Conservation (phyloP, 768 basidiomycete genomes). For the Rhodotorula toruloides region DNA sequence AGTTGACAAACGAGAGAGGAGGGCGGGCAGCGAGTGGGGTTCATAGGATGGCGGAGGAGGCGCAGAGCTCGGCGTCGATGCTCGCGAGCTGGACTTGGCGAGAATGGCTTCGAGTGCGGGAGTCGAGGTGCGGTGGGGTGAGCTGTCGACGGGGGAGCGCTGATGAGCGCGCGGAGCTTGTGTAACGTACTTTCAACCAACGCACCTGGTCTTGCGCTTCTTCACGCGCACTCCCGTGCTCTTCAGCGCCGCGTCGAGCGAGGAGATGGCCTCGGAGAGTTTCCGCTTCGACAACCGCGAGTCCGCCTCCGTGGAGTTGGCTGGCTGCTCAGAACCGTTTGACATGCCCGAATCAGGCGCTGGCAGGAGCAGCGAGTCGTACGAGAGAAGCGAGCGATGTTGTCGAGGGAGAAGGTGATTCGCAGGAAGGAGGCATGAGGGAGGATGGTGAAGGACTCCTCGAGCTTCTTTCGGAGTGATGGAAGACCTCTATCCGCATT, state of each 20-base stretch:
- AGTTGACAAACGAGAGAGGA: constrained; percentile 27
- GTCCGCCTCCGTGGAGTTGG: not conserved
- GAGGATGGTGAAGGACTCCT: too few species aligned
- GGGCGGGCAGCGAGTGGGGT: constrained; percentile 4
- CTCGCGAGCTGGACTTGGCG: not conserved
- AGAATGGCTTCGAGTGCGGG: constrained; percentile 31
- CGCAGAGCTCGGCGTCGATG: not conserved
- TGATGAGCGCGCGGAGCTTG: not conserved
- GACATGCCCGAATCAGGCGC: not conserved
- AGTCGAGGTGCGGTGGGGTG: constrained; percentile 13
- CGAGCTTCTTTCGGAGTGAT: too few species aligned
- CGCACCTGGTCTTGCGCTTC: constrained; percentile 6
- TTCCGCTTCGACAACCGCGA: constrained; percentile 10
- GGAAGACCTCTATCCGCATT: too few species aligned
- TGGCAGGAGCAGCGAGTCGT: not conserved
- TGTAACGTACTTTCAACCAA: fast-evolving
- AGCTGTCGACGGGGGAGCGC: too few species aligned
- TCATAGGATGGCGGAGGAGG: constrained; percentile 10
- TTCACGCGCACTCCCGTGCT: not conserved
- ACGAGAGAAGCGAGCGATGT: too few species aligned
- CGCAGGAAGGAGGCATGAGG: too few species aligned
- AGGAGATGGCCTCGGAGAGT: not conserved
- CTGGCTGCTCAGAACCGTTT: too few species aligned
- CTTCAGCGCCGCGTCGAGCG: constrained; percentile 9
- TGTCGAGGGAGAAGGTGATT: too few species aligned